Percentiles rank a stretch among this genome's conserved stretches.
Evolutionary conservation across 2,329 filamentous ascomycete genomes (phyloP).

Genomic region (Penicillium fuscoglaucum): DNA sequence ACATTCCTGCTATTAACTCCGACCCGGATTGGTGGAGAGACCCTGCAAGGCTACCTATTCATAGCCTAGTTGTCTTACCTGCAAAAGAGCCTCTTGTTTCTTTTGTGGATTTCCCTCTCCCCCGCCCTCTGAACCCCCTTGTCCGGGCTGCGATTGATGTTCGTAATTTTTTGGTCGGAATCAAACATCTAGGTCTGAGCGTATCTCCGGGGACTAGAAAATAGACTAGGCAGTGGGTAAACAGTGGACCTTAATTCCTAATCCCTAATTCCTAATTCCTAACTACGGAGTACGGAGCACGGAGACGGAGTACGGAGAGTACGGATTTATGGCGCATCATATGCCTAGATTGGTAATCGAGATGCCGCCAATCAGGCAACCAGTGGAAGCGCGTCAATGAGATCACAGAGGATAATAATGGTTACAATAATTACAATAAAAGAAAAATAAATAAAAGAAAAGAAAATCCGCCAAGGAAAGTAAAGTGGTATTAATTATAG

Average conservation of each 20-base stretch:
- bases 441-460: neutral
- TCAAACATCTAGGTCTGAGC: neutral
- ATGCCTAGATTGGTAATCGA: slow-evolving; percentile 6
- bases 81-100: slow-evolving; percentile 8
- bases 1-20: neutral
- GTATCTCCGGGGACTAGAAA: slow-evolving; percentile 1
- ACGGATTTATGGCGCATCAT: slow-evolving; percentile 6
- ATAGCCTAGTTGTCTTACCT: slow-evolving; percentile 8
- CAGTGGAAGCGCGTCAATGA: slow-evolving; percentile 6
- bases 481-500: neutral
- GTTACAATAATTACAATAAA: neutral
- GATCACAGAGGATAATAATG: neutral
- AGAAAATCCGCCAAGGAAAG: neutral
- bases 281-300: neutral
- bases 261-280: too few relatives aligned
- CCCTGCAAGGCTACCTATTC: slow-evolving; percentile 12
- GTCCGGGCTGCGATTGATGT: neutral
- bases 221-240: neutral
- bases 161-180: neutral
- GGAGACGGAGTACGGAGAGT: neutral
- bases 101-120: neutral
- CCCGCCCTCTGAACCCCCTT: neutral
- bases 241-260: neutral
- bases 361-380: slow-evolving; percentile 16
- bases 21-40: neutral